phyloP scores from a whole-genome alignment of 352 stramenopile genomes.

The Phytophthora kernoviae region DNA sequence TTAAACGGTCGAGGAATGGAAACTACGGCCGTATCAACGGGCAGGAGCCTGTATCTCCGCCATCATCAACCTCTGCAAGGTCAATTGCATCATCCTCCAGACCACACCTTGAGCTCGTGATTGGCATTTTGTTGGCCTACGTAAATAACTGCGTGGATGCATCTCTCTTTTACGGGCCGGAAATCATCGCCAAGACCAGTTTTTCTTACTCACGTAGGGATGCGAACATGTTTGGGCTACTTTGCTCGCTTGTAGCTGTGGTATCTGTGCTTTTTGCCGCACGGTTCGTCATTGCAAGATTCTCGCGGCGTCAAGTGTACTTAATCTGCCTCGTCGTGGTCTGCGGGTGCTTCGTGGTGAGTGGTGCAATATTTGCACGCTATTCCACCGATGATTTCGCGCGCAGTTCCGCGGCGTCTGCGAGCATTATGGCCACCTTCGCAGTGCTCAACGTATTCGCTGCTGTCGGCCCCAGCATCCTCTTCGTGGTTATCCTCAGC shows the following conservation, averaged over 20 bases:
- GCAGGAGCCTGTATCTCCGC: slow-evolving; percentile 18
- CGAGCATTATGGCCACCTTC: slow-evolving; percentile 70
- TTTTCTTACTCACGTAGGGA: slow-evolving; percentile 58
- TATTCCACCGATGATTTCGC: slow-evolving; percentile 73
- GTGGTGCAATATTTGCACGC: slow-evolving; percentile 65
- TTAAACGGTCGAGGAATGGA: slow-evolving; percentile 25
- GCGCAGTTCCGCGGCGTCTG: slow-evolving; percentile 42
- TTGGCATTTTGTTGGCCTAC: slow-evolving; percentile 82
- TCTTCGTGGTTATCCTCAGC: slow-evolving; percentile 87
- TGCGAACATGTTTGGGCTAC: slow-evolving; percentile 80
- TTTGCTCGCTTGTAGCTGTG: slow-evolving; percentile 70
- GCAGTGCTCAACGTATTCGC: slow-evolving; percentile 77
- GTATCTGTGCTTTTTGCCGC: slow-evolving; percentile 71
- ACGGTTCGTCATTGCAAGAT: slow-evolving; percentile 71
- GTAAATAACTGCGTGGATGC: slow-evolving; percentile 90
- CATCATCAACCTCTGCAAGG: slow-evolving; percentile 4
- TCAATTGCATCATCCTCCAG: slow-evolving; percentile 6
- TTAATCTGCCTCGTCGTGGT: slow-evolving; percentile 75
- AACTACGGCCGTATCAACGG: slow-evolving; percentile 21
- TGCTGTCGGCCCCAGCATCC: slow-evolving; percentile 73
- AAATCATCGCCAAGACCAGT: slow-evolving; percentile 81
- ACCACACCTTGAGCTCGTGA: slow-evolving; percentile 66
- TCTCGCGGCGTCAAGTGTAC: slow-evolving; percentile 70
- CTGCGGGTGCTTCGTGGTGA: slow-evolving; percentile 68
- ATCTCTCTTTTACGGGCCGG: slow-evolving; percentile 87